Percentiles rank a stretch among this genome's conserved stretches.
phyloP scores from a whole-genome alignment of 306 rosid species.

The Oxytropis ochrocephala region DNA sequence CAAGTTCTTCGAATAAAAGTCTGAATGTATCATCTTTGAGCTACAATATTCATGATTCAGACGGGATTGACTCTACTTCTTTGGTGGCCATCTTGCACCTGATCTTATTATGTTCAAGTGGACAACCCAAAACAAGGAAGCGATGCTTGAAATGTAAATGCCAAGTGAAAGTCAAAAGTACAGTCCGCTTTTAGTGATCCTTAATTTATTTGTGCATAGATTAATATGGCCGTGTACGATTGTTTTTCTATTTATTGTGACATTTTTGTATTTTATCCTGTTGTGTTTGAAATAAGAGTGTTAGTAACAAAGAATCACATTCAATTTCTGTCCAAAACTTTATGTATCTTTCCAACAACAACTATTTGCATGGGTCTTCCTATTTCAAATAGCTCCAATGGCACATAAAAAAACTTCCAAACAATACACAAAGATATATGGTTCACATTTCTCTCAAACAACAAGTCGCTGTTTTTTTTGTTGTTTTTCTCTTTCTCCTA shows the following conservation, averaged over 20 bases:
- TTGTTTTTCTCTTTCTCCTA: not conserved
- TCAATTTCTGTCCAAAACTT: conserved; percentile 19
- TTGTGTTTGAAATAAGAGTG: conserved; percentile 33
- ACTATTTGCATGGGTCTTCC: not conserved
- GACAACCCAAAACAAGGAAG: conserved; percentile 30
- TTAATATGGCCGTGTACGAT: conserved; percentile 32
- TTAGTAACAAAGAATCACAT: conserved; percentile 24
- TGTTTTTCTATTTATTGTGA: conserved; percentile 41
- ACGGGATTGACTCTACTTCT: conserved; percentile 35
- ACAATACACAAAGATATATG: not conserved
- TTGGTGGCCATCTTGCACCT: conserved; percentile 48
- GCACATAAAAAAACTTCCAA: not conserved
- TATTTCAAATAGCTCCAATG: not conserved
- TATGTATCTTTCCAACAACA: not conserved
- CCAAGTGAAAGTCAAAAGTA: conserved; percentile 30
- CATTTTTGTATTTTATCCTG: conserved; percentile 27
- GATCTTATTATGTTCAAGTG: conserved; percentile 35
- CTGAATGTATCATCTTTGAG: conserved; percentile 24
- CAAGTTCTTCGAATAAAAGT: conserved; percentile 53
- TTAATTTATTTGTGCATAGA: conserved; percentile 41
- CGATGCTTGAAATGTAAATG: conserved; percentile 31
- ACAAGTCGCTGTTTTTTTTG: not conserved
- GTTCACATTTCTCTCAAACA: not conserved
- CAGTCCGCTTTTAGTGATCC: conserved; percentile 23
- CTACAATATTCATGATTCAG: conserved; percentile 29